Percentiles rank a stretch among this genome's conserved stretches.
Conservation (phyloP, 257 asterid genomes). For the Jaltomata sinuosa region DNA sequence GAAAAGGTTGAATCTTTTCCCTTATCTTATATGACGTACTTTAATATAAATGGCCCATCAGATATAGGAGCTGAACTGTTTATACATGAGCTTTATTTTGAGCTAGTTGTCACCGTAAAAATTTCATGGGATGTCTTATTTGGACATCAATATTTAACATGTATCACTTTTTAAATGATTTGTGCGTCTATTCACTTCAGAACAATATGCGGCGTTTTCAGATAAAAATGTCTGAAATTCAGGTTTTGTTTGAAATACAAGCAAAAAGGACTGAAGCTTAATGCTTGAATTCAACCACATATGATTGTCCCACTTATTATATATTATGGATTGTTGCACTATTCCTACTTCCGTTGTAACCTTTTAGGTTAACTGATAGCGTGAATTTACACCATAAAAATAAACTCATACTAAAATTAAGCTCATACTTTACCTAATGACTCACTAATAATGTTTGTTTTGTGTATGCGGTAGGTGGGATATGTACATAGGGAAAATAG, state of each 20-base stretch:
- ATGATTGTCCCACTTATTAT: neutral
- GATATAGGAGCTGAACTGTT: no score
- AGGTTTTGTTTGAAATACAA: no score
- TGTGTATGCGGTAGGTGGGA: conserved; percentile 19
- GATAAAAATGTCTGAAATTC: no score
- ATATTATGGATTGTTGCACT: neutral
- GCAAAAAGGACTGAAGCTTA: neutral
- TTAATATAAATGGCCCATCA: no score
- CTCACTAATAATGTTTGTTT: neutral
- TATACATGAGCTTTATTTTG: no score
- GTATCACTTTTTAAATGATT: neutral
- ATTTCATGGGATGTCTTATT: no score
- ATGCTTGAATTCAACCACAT: neutral
- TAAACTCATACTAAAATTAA: neutral
- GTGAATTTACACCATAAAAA: neutral
- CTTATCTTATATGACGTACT: no score
- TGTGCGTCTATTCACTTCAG: neutral
- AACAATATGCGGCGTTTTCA: no score
- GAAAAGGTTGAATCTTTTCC: no score
- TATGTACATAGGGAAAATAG: conserved; percentile 36
- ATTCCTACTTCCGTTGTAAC: neutral
- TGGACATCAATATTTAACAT: no score
- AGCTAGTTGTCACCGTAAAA: no score
- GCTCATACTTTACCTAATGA: neutral
- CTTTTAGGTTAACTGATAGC: neutral